Conservation (phyloP, 306 rosid genomes). For the Betula pendula region DNA sequence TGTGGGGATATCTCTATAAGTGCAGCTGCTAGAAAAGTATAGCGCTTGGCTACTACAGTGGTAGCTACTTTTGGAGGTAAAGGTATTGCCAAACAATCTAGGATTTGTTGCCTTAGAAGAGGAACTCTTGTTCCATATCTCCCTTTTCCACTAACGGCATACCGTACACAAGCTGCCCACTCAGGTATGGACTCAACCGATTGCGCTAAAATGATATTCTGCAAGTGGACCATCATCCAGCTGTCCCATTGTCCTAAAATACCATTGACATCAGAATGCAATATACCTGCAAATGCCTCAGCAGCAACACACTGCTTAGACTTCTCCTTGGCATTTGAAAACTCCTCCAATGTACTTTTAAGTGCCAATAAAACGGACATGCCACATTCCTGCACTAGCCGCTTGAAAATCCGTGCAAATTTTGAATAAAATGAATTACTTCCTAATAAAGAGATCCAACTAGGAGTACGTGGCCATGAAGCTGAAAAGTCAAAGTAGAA, state of each 20-base stretch:
- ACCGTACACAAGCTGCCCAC: slow-evolving; percentile 94
- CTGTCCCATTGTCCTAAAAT: slow-evolving; percentile 77
- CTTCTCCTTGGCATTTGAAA: slow-evolving; percentile 84
- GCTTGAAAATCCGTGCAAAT: slow-evolving; percentile 93
- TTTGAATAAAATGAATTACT: slow-evolving; percentile 81
- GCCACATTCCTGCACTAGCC: slow-evolving; percentile 96
- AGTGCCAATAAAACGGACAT: slow-evolving; percentile 75
- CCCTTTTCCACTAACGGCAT: slow-evolving; percentile 97
- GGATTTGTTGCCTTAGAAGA: slow-evolving; percentile 79
- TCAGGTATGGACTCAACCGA: slow-evolving; percentile 93
- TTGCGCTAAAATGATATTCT: slow-evolving; percentile 75
- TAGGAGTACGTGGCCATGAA: slow-evolving; percentile 99
- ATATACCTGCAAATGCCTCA: slow-evolving; percentile 91
- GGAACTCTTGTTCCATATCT: slow-evolving; percentile 87
- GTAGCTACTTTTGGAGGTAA: slow-evolving; percentile 90
- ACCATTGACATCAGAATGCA: slow-evolving; percentile 92
- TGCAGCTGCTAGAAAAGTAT: slow-evolving; percentile 88
- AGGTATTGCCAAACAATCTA: slow-evolving; percentile 79
- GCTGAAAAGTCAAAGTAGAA: slow-evolving; percentile 94
- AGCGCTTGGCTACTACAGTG: slow-evolving; percentile 83
- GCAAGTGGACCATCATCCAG: slow-evolving; percentile 87
- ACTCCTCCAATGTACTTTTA: slow-evolving; percentile 76
- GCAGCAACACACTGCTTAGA: slow-evolving; percentile 99
- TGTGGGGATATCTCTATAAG: slow-evolving; percentile 90
- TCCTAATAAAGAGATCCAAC: slow-evolving; percentile 84